phyloP scores from a whole-genome alignment of 2,329 filamentous ascomycete species.

The Teratosphaeria pseudoeucalypti region DNA sequence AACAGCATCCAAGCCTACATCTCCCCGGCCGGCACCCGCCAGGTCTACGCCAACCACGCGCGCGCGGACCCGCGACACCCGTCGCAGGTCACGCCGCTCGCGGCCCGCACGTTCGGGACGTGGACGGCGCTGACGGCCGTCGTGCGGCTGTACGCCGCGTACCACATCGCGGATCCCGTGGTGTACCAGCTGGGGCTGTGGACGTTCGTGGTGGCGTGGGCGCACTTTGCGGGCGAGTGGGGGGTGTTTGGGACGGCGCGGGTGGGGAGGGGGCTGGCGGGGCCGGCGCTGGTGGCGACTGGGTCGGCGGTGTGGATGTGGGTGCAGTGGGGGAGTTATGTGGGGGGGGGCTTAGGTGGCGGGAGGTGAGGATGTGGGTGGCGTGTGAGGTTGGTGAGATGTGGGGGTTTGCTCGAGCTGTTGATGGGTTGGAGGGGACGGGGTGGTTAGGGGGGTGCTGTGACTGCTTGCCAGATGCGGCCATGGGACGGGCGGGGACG shows the following conservation, averaged over 20 bases:
- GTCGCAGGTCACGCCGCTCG: conserved; percentile 55
- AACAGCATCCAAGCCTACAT: conserved; percentile 79
- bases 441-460: no score
- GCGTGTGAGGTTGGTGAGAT: no score
- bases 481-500: not conserved
- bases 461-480: not conserved
- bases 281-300: conserved; percentile 48
- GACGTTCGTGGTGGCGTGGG: conserved; percentile 69
- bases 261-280: conserved; percentile 49
- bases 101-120: conserved; percentile 71
- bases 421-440: no score
- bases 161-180: conserved; percentile 61
- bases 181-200: conserved; percentile 73
- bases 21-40: conserved; percentile 71
- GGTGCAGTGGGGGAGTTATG: conserved; percentile 45
- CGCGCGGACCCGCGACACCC: conserved; percentile 15
- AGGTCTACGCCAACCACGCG: conserved; percentile 63
- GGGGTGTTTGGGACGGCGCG: conserved; percentile 66
- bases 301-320: conserved; percentile 52
- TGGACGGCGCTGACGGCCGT: conserved; percentile 75
- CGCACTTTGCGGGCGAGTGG: conserved; percentile 74
- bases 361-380: not conserved
- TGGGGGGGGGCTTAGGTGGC: conserved; percentile 1
- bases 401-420: no score
- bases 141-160: conserved; percentile 72